A percentile compares a stretch with the other conserved stretches of the same genome.
phyloP scores from a whole-genome alignment of 192 early-diverging fungal species.

The Coemansia sp. region DNA sequence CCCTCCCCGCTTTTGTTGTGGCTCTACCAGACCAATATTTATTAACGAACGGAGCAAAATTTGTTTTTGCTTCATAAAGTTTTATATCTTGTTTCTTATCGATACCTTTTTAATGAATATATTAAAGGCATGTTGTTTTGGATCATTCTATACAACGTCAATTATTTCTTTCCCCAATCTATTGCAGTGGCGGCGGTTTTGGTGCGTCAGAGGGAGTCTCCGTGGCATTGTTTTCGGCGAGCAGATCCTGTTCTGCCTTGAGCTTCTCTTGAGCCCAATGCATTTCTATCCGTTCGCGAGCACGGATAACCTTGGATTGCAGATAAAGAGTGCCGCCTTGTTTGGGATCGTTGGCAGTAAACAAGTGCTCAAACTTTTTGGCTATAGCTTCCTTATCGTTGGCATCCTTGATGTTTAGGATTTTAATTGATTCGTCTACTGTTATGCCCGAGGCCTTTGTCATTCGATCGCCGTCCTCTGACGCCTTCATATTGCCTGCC shows the following conservation, averaged over 20 bases:
- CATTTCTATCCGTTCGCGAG: slow-evolving; percentile 92
- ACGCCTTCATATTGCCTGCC: slow-evolving; percentile 63
- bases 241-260: slow-evolving; percentile 35
- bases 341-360: slow-evolving; percentile 80
- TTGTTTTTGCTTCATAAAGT: not conserved
- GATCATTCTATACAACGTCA: not conserved
- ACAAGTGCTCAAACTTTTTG: slow-evolving; percentile 84
- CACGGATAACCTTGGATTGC: slow-evolving; percentile 89
- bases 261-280: slow-evolving; percentile 66
- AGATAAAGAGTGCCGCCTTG: slow-evolving; percentile 91
- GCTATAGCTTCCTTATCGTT: slow-evolving; percentile 58
- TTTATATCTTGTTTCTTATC: not conserved
- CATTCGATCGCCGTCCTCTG: slow-evolving; percentile 59
- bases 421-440: slow-evolving; percentile 87
- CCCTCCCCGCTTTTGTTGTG: not conserved
- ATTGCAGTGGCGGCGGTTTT: not conserved
- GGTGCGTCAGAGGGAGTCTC: slow-evolving; percentile 1
- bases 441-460: slow-evolving; percentile 80
- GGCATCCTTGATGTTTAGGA: slow-evolving; percentile 79
- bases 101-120: not conserved
- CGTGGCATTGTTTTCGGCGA: not conserved
- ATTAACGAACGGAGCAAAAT: not conserved
- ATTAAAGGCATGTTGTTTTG: not conserved
- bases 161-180: not conserved
- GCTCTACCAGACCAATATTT: not conserved